These are phyloP conservation scores for Apophysomyces elegans DNA, from an alignment of 371 early-diverging fungal genomes.

Conservation along the genomic window DNA sequence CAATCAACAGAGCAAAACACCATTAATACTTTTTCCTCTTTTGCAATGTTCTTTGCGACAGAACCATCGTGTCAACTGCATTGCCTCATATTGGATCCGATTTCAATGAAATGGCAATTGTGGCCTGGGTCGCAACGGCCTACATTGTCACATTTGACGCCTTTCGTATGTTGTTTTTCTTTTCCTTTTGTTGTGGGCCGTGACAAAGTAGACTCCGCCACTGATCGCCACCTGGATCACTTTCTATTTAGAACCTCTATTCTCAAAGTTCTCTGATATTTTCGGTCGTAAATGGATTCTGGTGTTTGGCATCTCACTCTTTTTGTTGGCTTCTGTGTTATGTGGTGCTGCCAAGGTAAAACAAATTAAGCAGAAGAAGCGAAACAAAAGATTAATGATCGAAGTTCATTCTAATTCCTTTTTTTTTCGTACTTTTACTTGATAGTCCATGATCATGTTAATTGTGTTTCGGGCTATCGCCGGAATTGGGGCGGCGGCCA, in stretches of 20 bases:
- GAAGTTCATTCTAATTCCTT: not conserved
- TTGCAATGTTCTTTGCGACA: conserved; percentile 14
- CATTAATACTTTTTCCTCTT: too few species aligned
- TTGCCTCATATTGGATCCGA: conserved; percentile 74
- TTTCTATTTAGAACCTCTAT: conserved; percentile 45
- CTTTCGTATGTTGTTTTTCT: conserved; percentile 36
- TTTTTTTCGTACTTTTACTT: not conserved
- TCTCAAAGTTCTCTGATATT: conserved; percentile 71
- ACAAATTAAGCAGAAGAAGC: not conserved
- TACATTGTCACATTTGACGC: conserved; percentile 61
- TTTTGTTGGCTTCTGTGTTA: conserved; percentile 62
- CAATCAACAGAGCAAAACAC: not conserved
- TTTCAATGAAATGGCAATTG: conserved; percentile 63
- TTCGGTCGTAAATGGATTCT: conserved; percentile 73
- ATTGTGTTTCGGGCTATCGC: conserved; percentile 66
- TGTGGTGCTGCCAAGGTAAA: conserved; percentile 60
- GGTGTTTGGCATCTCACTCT: conserved; percentile 58
- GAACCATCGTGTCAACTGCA: conserved; percentile 79
- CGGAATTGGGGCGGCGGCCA: conserved; percentile 66
- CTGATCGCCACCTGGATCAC: not conserved
- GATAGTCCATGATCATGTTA: conserved; percentile 60
- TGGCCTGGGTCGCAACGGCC: conserved; percentile 71
- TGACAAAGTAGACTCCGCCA: not conserved
- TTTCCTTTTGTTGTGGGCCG: not conserved
- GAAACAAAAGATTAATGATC: not conserved